Percentiles rank a stretch among this genome's conserved stretches.
phyloP scores from a whole-genome alignment of 192 early-diverging fungal species.

The Backusella sp. region DNA sequence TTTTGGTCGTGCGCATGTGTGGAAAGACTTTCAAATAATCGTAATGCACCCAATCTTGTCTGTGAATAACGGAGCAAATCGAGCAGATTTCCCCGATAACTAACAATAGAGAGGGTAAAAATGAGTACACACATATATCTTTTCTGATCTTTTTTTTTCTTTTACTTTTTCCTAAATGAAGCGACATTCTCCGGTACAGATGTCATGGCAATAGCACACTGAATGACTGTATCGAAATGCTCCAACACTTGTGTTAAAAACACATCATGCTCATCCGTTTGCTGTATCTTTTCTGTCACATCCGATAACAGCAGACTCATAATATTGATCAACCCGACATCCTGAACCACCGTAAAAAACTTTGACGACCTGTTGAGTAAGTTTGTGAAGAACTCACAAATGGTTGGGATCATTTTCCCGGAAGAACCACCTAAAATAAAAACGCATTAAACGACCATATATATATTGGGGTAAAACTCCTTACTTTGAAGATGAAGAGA shows the following conservation, averaged over 20 bases:
- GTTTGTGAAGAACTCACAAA: constrained; percentile 42
- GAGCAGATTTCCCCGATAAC: constrained; percentile 52
- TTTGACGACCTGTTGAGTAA: constrained; percentile 43
- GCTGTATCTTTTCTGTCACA: constrained; percentile 40
- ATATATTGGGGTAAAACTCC: too few species aligned
- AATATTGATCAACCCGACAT: constrained; percentile 61
- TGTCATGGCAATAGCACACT: constrained; percentile 45
- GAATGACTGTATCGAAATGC: constrained; percentile 53
- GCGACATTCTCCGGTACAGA: constrained; percentile 41
- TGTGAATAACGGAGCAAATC: constrained; percentile 51
- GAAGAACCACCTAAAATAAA: constrained; percentile 44
- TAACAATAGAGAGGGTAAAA: not conserved
- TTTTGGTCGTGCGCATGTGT: constrained; percentile 39
- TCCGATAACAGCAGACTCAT: constrained; percentile 53
- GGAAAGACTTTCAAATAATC: constrained; percentile 47
- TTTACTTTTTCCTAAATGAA: constrained; percentile 49
- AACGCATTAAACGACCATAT: not conserved
- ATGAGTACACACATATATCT: not conserved
- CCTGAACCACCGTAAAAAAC: constrained; percentile 53
- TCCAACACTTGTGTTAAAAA: constrained; percentile 49
- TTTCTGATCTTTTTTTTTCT: not conserved
- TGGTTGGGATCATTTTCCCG: constrained; percentile 43
- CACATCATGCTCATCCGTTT: constrained; percentile 32
- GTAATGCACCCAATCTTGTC: constrained; percentile 47
- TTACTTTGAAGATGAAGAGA: constrained; percentile 54